phyloP scores from a whole-genome alignment of 305 asterid genomes.

The Ilex paraguariensis region DNA sequence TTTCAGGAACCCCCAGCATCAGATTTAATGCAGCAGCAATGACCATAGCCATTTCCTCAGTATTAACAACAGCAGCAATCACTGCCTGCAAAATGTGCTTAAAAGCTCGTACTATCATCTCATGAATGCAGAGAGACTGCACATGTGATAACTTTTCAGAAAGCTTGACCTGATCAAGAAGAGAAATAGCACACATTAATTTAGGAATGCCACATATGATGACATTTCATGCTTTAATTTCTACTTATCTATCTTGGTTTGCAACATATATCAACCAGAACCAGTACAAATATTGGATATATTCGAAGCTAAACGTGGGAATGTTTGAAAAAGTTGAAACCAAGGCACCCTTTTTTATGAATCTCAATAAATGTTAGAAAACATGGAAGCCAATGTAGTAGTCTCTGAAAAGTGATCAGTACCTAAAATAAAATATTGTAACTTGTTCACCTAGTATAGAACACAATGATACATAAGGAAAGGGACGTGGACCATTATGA shows the following conservation, averaged over 20 bases:
- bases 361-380: too few relatives aligned
- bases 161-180: conserved; percentile 75
- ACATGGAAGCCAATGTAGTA: neutral
- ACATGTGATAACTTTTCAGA: conserved; percentile 95
- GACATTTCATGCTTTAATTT: conserved; percentile 8
- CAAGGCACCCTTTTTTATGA: too few relatives aligned
- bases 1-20: conserved; percentile 90
- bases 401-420: too few relatives aligned
- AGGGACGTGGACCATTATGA: too few relatives aligned
- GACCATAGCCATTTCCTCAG: conserved; percentile 67
- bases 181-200: conserved; percentile 16
- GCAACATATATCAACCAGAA: conserved; percentile 5
- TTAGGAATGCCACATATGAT: conserved; percentile 15
- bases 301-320: conserved; percentile 1
- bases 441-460: too few relatives aligned
- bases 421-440: too few relatives aligned
- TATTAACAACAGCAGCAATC: conserved; percentile 62
- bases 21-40: conserved; percentile 79
- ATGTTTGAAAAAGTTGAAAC: too few relatives aligned
- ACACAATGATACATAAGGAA: too few relatives aligned
- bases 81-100: conserved; percentile 92
- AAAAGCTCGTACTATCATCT: conserved; percentile 92
- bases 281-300: neutral
- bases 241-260: conserved; percentile 10
- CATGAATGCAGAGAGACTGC: conserved; percentile 95